Evolutionary conservation across 2,329 filamentous ascomycete species (phyloP), one percentile per base, ranked within the genome.

Genomic region (Gaeumannomyces tritici): DNA sequence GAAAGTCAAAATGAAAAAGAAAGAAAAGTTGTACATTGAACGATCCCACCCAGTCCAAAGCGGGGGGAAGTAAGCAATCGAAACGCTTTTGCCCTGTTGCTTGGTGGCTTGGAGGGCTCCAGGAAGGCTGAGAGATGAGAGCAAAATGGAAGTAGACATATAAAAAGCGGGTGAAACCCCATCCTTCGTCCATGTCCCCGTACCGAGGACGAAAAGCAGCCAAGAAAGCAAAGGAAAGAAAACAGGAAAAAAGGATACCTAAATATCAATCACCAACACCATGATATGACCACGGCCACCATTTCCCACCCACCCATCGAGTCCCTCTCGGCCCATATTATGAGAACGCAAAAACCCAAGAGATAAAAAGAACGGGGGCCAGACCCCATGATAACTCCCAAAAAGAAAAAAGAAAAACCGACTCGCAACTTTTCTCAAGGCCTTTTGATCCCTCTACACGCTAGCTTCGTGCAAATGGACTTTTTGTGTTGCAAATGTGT

Each of bases 401-500:
- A 60, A 29, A 55, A 57, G 29, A 31, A 60, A 29, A 55, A 57
- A 47, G n/a, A 31, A 9, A 33, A 59, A 51, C 58, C 47, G 29
- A 51, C 42, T 51, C 27, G 58, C 47, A 59, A 59, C 58, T 59
- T 59, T 59, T 59, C 33, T 42, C 33, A 59, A 59, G 33, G 47
- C 58, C 58, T 7, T 56, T 35, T 15, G 13, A 21, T 28, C 27
- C 18, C 26, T 59, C 58, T 59, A 59, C 58, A 42, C 58, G 58
- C 58, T 59, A 61, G 60, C 60, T 61, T 51, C 60, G 55, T 61
- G 60, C 60, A 61, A 61, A 33, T 61, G 33, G 58, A 59, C 58
- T 47, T 35, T 47, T 42, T 51, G 8, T 47, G 26, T 12, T 26
- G 35, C 28, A 27, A 18, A 51, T 61, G 21, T 55, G 28, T 61